Percentiles rank a stretch among this genome's conserved stretches.
phyloP scores from a whole-genome alignment of 1,284 basidiomycete species.

The Cryptococcus depauperatus region DNA sequence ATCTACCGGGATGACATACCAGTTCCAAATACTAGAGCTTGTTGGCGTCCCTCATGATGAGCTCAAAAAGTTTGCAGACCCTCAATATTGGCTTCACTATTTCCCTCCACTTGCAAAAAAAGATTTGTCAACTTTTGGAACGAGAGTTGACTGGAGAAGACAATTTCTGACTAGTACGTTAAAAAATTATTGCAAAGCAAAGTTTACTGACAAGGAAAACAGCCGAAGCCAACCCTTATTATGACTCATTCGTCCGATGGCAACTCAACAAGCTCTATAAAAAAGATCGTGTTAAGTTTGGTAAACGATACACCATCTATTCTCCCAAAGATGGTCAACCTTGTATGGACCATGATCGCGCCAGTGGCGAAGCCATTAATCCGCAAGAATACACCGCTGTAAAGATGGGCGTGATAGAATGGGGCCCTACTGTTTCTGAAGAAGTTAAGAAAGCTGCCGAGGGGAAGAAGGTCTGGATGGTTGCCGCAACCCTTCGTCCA shows the following conservation, averaged over 20 bases:
- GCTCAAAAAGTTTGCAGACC: constrained; percentile 93
- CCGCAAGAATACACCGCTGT: constrained; percentile 95
- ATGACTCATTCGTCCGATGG: constrained; percentile 96
- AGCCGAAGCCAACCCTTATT: constrained; percentile 90
- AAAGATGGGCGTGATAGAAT: constrained; percentile 88
- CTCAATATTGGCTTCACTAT: constrained; percentile 83
- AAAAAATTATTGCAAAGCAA: background rate
- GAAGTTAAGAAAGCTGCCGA: constrained; percentile 57
- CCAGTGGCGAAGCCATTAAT: constrained; percentile 87
- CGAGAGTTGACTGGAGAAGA: constrained; percentile 95
- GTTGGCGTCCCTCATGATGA: constrained; percentile 79
- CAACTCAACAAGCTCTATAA: constrained; percentile 89
- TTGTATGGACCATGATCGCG: constrained; percentile 99
- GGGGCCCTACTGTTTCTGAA: constrained; percentile 56
- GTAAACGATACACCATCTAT: constrained; percentile 97
- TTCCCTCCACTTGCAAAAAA: constrained; percentile 94
- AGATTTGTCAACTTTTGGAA: constrained; percentile 81
- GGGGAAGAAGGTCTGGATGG: constrained; percentile 78
- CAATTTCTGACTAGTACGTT: constrained; percentile 68
- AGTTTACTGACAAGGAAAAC: constrained; percentile 7
- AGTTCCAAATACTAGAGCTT: constrained; percentile 98
- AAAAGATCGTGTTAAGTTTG: constrained; percentile 90
- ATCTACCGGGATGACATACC: constrained; percentile 87
- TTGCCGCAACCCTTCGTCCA: constrained; percentile 90
- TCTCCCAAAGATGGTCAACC: constrained; percentile 99